Percentiles rank a stretch among this genome's conserved stretches.
Conservation (phyloP, 2,329 filamentous ascomycete genomes). For the Cercospora berteroae region DNA sequence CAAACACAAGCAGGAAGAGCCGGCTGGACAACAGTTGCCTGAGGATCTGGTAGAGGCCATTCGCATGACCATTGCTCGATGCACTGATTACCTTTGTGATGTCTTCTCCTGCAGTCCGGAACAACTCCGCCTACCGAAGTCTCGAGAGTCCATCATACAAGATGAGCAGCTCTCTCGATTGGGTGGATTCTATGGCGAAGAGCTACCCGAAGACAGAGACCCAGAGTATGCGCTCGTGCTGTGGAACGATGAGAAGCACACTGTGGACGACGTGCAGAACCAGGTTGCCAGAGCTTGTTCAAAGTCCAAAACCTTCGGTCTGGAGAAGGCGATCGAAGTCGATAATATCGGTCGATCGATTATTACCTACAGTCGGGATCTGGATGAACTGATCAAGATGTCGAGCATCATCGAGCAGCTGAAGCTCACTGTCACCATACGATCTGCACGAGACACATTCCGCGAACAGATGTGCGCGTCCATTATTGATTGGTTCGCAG, state of each 20-base stretch:
- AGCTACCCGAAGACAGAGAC: constrained; percentile 58
- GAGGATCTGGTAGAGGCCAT: constrained; percentile 74
- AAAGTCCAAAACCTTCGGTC: constrained; percentile 66
- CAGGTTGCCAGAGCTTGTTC: constrained; percentile 88
- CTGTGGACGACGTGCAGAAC: constrained; percentile 81
- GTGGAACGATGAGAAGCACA: constrained; percentile 99
- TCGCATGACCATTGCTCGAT: constrained; percentile 78
- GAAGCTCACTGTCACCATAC: constrained; percentile 90
- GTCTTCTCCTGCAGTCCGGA: constrained; percentile 97
- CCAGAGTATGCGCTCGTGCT: constrained; percentile 79
- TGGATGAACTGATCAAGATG: constrained; percentile 71
- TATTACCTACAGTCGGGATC: constrained; percentile 70
- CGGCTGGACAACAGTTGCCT: constrained; percentile 54
- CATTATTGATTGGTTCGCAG: constrained; percentile 91
- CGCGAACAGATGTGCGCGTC: constrained; percentile 98
- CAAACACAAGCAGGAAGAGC: constrained; percentile 54
- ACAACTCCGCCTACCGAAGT: constrained; percentile 83
- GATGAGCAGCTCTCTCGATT: constrained; percentile 81
- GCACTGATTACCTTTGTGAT: constrained; percentile 93
- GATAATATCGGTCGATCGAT: constrained; percentile 86
- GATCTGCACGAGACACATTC: constrained; percentile 91
- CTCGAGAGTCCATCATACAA: constrained; percentile 71
- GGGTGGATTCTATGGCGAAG: constrained; percentile 62
- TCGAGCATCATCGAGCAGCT: constrained; percentile 90
- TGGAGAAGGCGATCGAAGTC: constrained; percentile 78